phyloP scores from a whole-genome alignment of 441 rosid genomes.

The Aquilaria agallochum region DNA sequence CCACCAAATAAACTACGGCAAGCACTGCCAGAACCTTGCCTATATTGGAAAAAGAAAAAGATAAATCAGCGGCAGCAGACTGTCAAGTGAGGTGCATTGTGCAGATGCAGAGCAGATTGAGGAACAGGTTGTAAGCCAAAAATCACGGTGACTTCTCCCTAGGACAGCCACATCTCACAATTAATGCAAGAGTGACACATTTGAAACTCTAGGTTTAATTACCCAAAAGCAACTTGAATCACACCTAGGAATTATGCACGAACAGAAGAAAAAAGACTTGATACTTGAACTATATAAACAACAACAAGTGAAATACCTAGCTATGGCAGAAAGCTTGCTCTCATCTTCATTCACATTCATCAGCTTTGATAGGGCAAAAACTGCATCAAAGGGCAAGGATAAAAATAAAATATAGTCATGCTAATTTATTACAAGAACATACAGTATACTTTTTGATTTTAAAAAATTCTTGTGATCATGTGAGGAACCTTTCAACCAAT shows the following conservation, averaged over 20 bases:
- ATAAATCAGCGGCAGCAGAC: constrained; percentile 1
- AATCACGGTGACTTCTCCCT: too few relatives aligned
- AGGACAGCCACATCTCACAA: too few relatives aligned
- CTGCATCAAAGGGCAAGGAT: constrained; percentile 28
- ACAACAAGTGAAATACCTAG: constrained; percentile 45
- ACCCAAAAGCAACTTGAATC: not conserved
- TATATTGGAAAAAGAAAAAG: constrained; percentile 20
- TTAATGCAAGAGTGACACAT: not conserved
- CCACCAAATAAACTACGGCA: constrained; percentile 98
- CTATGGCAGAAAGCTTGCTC: constrained; percentile 91
- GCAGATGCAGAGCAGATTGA: too few relatives aligned
- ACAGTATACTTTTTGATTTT: too few relatives aligned
- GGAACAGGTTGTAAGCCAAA: too few relatives aligned
- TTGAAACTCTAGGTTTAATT: not conserved
- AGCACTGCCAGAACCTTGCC: constrained; percentile 99
- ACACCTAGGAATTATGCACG: too few relatives aligned
- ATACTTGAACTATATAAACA: too few relatives aligned
- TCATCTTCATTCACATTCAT: constrained; percentile 85
- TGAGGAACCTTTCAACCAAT: too few relatives aligned
- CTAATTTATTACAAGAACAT: too few relatives aligned
- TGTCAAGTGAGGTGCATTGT: not conserved
- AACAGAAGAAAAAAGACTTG: too few relatives aligned
- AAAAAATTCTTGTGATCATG: too few relatives aligned
- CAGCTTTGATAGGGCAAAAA: constrained; percentile 84
- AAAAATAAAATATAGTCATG: too few relatives aligned